These are phyloP conservation scores for Erigeron philadelphicus DNA, from an alignment of 140 eudicot species.

Conservation along the genomic window DNA sequence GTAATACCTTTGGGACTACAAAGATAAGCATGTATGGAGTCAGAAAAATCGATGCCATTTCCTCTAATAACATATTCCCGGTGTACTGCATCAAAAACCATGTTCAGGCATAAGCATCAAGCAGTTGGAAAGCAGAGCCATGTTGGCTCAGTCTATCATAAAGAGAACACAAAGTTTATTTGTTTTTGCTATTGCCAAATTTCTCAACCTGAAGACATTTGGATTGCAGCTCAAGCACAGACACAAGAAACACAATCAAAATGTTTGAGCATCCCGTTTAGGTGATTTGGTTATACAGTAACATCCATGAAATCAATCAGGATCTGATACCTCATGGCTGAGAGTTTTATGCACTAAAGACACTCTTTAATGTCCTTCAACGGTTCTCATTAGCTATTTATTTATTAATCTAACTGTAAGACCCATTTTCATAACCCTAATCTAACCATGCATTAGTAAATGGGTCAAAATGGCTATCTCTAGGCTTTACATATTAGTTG, in stretches of 20 bases:
- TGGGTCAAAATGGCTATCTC: neutral
- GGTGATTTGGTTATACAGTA: too few relatives aligned
- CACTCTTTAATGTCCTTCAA: too few relatives aligned
- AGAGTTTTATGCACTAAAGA: too few relatives aligned
- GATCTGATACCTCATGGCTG: too few relatives aligned
- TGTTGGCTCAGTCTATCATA: neutral
- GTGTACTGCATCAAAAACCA: slow-evolving; percentile 15
- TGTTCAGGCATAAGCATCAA: neutral
- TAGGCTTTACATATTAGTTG: neutral
- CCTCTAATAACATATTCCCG: slow-evolving; percentile 17
- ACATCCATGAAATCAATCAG: too few relatives aligned
- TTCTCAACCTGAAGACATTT: neutral
- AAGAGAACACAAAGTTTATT: slow-evolving; percentile 1
- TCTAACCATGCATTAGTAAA: neutral
- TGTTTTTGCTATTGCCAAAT: neutral
- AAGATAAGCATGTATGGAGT: slow-evolving; percentile 22
- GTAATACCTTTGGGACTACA: slow-evolving; percentile 20
- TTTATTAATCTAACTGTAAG: too few relatives aligned
- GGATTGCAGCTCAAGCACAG: too few relatives aligned
- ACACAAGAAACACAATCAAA: too few relatives aligned
- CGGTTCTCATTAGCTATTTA: too few relatives aligned
- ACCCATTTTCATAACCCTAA: neutral
- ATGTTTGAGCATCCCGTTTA: too few relatives aligned
- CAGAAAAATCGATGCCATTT: slow-evolving; percentile 19
- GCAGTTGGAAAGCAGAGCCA: neutral